These are phyloP conservation scores for Metarhizium sp. DNA, from an alignment of 2,329 filamentous ascomycete genomes.

Conservation along the genomic window DNA sequence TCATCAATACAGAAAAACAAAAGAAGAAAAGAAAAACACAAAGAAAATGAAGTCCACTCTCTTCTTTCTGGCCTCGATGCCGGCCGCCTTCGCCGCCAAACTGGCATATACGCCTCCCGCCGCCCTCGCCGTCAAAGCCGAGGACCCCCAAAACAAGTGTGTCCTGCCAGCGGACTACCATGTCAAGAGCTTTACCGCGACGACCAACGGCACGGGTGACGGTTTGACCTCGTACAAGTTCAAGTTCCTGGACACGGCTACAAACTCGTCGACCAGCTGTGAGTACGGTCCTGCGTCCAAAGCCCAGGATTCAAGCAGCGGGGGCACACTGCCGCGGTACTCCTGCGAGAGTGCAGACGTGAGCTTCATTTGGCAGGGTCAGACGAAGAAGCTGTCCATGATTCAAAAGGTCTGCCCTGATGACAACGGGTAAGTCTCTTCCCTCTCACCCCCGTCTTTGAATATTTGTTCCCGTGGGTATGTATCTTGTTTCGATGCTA, in stretches of 20 bases:
- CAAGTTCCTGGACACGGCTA: constrained; percentile 29
- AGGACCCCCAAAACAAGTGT: constrained; percentile 19
- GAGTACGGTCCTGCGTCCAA: constrained; percentile 32
- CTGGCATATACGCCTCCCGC: constrained; percentile 18
- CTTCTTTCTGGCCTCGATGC: constrained; percentile 5
- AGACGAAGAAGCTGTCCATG: constrained; percentile 25
- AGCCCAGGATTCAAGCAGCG: constrained; percentile 20
- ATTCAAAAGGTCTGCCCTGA: constrained; percentile 35
- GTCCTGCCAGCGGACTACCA: constrained; percentile 28
- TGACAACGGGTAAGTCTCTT: constrained; percentile 22
- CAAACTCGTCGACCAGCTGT: constrained; percentile 31
- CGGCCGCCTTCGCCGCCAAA: constrained; percentile 12
- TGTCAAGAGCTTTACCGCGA: constrained; percentile 27
- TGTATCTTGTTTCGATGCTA: not conserved
- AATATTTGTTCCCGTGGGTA: constrained; percentile 1
- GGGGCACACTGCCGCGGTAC: constrained; percentile 23
- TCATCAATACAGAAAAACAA: not conserved
- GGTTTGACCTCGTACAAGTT: constrained; percentile 27
- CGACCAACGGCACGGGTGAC: constrained; percentile 23
- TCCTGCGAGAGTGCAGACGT: constrained; percentile 31
- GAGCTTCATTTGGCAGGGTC: constrained; percentile 32
- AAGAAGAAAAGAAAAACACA: not conserved
- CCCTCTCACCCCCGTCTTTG: not conserved
- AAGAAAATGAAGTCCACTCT: constrained; percentile 7
- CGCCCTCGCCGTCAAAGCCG: constrained; percentile 15